Percentiles rank a stretch among this genome's conserved stretches.
Conservation (phyloP, 169 alveolate species). For the Babesia gibsoni region DNA sequence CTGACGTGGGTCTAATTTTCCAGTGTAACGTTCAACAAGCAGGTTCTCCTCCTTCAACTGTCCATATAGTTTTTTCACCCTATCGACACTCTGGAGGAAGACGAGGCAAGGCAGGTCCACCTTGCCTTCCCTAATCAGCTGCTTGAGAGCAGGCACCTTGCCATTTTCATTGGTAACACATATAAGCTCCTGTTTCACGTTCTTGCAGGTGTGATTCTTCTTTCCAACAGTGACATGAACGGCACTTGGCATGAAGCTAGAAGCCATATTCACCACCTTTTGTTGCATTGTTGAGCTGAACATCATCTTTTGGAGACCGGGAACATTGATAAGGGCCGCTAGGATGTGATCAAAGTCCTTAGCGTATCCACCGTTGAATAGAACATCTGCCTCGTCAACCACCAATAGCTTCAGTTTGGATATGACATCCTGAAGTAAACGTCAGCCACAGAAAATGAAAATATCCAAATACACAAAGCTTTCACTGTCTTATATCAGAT, state of each 20-base stretch:
- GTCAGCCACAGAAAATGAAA: too few relatives aligned
- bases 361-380: conserved; percentile 75
- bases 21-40: conserved; percentile 51
- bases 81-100: conserved; percentile 54
- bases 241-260: conserved; percentile 37
- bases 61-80: conserved; percentile 47
- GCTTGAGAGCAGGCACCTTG: conserved; percentile 63
- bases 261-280: conserved; percentile 32
- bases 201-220: conserved; percentile 63
- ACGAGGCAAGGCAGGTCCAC: conserved; percentile 65
- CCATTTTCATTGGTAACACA: conserved; percentile 75
- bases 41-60: conserved; percentile 42
- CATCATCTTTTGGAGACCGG: conserved; percentile 10
- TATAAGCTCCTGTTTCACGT: conserved; percentile 69
- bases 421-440: conserved; percentile 65
- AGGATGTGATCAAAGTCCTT: conserved; percentile 44
- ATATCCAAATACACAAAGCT: too few relatives aligned
- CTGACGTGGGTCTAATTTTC: conserved; percentile 29
- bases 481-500: too few relatives aligned
- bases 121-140: conserved; percentile 72
- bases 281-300: conserved; percentile 64
- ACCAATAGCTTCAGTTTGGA: conserved; percentile 86
- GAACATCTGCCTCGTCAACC: conserved; percentile 98
- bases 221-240: conserved; percentile 44
- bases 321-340: background rate